Evolutionary conservation across 2,329 filamentous ascomycete genomes (phyloP).

Genomic region (Periconia digitata): DNA sequence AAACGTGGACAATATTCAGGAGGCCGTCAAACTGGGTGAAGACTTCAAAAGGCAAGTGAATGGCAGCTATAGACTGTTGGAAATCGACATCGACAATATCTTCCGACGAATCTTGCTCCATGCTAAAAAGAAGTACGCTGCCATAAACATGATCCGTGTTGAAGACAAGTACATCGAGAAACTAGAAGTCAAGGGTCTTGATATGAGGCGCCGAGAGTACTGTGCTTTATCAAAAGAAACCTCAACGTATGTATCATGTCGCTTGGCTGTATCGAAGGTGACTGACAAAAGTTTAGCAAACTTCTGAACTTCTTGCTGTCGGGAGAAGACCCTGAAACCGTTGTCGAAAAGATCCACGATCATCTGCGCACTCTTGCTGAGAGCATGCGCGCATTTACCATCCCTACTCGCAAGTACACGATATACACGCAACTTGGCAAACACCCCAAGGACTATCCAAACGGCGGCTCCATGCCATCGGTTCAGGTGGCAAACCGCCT

Average conservation of each 20-base stretch:
- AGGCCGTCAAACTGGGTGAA: constrained; percentile 86
- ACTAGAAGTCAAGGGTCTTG: constrained; percentile 96
- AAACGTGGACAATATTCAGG: constrained; percentile 89
- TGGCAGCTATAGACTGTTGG: constrained; percentile 84
- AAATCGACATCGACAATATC: constrained; percentile 98
- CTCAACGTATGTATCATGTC: constrained; percentile 57
- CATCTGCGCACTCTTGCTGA: constrained; percentile 81
- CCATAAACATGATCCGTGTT: constrained; percentile 87
- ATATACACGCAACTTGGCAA: constrained; percentile 99
- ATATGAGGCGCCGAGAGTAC: constrained; percentile 97
- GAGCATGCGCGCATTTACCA: constrained; percentile 79
- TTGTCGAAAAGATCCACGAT: constrained; percentile 88
- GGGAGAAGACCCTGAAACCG: constrained; percentile 85
- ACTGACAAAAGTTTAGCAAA: constrained; percentile 50
- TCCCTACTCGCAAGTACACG: constrained; percentile 86
- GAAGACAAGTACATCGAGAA: constrained; percentile 91
- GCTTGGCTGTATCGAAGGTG: background rate
- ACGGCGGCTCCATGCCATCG: constrained; percentile 92
- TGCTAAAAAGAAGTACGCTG: constrained; percentile 99
- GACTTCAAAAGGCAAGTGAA: constrained; percentile 97
- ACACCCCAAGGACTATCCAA: constrained; percentile 88
- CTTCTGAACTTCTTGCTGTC: constrained; percentile 94
- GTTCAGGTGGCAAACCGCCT: constrained; percentile 93
- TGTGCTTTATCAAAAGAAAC: constrained; percentile 95
- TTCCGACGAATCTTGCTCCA: constrained; percentile 92